Base-by-base conservation (phyloP, 768 basidiomycete genomes). In the Collybiopsis confluens region DNA sequence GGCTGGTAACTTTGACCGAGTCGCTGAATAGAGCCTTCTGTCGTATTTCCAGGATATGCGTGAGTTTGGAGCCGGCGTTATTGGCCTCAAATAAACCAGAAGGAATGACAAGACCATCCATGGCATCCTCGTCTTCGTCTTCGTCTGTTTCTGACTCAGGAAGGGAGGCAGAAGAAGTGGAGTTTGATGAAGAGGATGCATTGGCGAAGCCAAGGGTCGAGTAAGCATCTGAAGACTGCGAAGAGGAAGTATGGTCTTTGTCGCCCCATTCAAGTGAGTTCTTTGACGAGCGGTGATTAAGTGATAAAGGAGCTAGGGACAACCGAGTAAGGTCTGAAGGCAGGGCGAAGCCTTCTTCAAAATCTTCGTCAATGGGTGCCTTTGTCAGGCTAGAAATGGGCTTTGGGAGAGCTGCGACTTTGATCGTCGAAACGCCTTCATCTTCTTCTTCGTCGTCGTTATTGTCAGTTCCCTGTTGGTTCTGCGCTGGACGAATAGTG, bases 151-250 rank as follows among this genome's bases (percentile, higher is more conserved):
- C 90, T 0, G 86, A 81, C 53, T 83, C 83, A 2, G 86, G 85
- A 23, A 85, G 70, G 35, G 84, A 86, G 18, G 72, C 70, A 8
- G 86, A 87, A 2, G 83, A 81, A 0, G 80, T 79, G 36, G 86
- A 88, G 55, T 82, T 85, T 24, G 87, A 88, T 11, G 88, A 90
- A 3, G 82, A 79, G 2, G 82, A 86, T 18, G 78, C 79, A 58
- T 85, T 84, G 38, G 82, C 81, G 58, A 92, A 86, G 46, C 89
- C 86, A 33, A 92, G 78, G 20, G 84, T 79, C 37, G 90, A 91
- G 61, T 89, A 91, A 8, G 88, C 81, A 65, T 92, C 91, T 21
- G 90, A 92, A n/a, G 90, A 92, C 62, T 89, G 88, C 13, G 89
- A 90, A 5, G 89, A 90, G 4, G 80, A 83, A 1, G 90, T 88